Evolutionary conservation across 2,329 filamentous ascomycete genomes (phyloP).

Genomic region (Neocatenulostroma microsporum): DNA sequence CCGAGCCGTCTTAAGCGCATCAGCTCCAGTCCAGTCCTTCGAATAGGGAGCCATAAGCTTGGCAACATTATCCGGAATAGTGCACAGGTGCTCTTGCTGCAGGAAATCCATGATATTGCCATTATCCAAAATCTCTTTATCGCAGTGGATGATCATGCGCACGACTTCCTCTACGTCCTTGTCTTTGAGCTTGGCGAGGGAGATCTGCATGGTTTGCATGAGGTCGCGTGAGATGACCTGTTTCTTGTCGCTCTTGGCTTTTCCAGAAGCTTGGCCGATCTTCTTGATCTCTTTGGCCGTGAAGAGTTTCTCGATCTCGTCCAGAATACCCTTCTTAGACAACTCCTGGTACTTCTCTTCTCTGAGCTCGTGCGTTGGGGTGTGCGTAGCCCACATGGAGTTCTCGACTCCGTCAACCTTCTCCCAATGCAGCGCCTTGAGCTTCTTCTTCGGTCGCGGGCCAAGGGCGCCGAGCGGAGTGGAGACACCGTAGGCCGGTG

Average conservation of each 20-base stretch:
- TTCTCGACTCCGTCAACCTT: conserved; percentile 89
- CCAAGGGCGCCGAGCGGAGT: conserved; percentile 64
- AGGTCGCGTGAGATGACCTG: conserved; percentile 89
- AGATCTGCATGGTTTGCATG: conserved; percentile 85
- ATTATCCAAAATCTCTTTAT: conserved; percentile 80
- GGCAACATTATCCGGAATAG: conserved; percentile 78
- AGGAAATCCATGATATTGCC: conserved; percentile 93
- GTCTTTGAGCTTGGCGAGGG: conserved; percentile 87
- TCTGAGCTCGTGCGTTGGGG: conserved; percentile 76
- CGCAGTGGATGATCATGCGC: conserved; percentile 92
- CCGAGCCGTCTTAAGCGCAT: conserved; percentile 66
- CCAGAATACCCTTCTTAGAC: conserved; percentile 86
- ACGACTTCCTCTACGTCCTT: conserved; percentile 75
- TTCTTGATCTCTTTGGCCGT: conserved; percentile 94
- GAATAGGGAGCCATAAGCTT: conserved; percentile 94
- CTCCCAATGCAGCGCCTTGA: conserved; percentile 98
- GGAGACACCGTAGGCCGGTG: conserved; percentile 47
- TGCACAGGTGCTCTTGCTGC: conserved; percentile 85
- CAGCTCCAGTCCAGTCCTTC: conserved; percentile 89
- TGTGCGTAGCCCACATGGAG: conserved; percentile 85
- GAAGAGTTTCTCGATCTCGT: conserved; percentile 96
- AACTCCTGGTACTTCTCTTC: conserved; percentile 95
- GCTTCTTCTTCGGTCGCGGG: conserved; percentile 94
- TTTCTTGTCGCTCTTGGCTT: conserved; percentile 85
- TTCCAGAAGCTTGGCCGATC: conserved; percentile 56